Evolutionary conservation across 148 eudicot genomes (phyloP).

Genomic region (Pouteria glomerata): DNA sequence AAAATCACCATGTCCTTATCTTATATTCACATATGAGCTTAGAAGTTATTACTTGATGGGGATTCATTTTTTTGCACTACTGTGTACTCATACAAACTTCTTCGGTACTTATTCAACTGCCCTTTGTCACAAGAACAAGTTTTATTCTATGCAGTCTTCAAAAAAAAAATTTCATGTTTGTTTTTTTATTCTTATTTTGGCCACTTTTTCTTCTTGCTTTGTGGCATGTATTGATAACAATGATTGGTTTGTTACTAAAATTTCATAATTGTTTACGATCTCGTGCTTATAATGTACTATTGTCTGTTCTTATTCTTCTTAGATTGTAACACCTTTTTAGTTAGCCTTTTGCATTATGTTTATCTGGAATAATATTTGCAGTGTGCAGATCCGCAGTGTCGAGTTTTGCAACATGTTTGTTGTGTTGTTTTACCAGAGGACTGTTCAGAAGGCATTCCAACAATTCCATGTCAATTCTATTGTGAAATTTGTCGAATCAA

Average conservation of each 20-base stretch:
- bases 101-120: not conserved
- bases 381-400: slow-evolving; percentile 77
- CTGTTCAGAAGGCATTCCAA: slow-evolving; percentile 39
- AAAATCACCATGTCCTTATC: no score
- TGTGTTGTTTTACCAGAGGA: slow-evolving; percentile 72
- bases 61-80: not conserved
- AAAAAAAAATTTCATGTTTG: not conserved
- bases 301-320: not conserved
- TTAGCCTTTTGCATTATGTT: not conserved
- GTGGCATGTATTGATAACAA: no score
- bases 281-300: not conserved
- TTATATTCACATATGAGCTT: no score
- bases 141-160: not conserved
- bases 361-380: slow-evolving; percentile 27
- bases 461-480: slow-evolving; percentile 25
- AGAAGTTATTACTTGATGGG: not conserved
- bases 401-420: slow-evolving; percentile 67
- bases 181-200: not conserved
- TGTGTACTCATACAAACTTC: not conserved
- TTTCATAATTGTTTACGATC: not conserved
- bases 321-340: not conserved
- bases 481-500: slow-evolving; percentile 76
- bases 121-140: not conserved
- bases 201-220: not conserved
- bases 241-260: not conserved